Evolutionary conservation across 768 basidiomycete species (phyloP).

Genomic region (Lactarius hatsudake): DNA sequence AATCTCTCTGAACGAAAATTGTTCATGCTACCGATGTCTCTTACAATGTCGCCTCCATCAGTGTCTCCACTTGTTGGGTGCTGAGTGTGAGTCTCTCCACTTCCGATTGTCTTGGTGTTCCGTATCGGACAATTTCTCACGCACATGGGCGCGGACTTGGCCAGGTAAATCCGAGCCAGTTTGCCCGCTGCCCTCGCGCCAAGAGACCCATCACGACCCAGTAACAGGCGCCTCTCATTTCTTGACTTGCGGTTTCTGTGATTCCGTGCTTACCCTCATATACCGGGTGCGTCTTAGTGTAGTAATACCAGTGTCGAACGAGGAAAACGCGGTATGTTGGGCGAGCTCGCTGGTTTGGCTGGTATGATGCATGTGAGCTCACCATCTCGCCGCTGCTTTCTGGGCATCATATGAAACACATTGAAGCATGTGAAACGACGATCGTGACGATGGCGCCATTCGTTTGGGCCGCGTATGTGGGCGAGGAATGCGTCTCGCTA

Average conservation of each 20-base stretch:
- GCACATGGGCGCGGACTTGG: no score
- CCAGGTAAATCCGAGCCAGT: no score
- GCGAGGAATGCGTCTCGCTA: constrained; percentile 33
- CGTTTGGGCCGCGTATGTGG: constrained; percentile 39
- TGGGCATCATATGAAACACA: constrained; percentile 27
- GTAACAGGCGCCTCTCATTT: not conserved
- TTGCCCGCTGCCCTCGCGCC: not conserved
- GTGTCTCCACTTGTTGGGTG: no score
- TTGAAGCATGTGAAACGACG: constrained; percentile 34
- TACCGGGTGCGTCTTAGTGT: not conserved
- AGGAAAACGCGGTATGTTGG: constrained; percentile 30
- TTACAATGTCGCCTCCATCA: no score
- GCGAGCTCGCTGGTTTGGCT: constrained; percentile 24
- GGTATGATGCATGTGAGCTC: not conserved
- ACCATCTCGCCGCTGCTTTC: constrained; percentile 30
- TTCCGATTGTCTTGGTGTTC: no score
- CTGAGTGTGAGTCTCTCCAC: no score
- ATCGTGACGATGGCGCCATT: constrained; percentile 40
- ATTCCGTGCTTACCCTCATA: not conserved
- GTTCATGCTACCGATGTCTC: no score
- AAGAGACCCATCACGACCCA: constrained; percentile 1
- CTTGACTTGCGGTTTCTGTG: not conserved
- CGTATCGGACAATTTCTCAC: no score
- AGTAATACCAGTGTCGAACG: constrained; percentile 26
- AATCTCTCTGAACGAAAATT: no score